A percentile compares a stretch with the other conserved stretches of the same genome.
Evolutionary conservation across 331 rosid genomes (phyloP).

Genomic region (Spiraea crenata): DNA sequence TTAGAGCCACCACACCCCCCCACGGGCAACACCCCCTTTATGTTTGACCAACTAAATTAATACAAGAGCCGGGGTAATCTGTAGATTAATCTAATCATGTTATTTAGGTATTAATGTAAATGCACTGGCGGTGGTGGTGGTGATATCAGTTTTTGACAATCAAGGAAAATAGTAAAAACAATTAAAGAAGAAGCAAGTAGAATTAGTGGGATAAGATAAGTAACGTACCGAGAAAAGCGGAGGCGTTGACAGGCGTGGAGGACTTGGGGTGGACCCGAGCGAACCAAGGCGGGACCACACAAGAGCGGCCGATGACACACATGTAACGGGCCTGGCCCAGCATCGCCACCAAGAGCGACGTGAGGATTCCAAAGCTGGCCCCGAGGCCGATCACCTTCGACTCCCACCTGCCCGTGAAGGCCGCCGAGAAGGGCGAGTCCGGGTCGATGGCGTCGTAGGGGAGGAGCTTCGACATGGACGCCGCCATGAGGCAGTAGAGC

Average conservation of each 20-base stretch:
- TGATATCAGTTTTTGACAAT: no score
- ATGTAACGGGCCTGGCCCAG: slow-evolving; percentile 97
- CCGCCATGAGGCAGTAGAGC: slow-evolving; percentile 83
- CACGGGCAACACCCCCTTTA: no score
- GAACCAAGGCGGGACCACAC: slow-evolving; percentile 89
- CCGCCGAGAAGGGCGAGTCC: slow-evolving; percentile 82
- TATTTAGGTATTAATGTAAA: no score
- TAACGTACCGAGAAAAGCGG: slow-evolving; percentile 81
- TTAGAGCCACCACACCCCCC: no score
- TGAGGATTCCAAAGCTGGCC: slow-evolving; percentile 85
- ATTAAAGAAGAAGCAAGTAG: no score
- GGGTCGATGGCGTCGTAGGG: slow-evolving; percentile 78
- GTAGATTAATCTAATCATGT: no score
- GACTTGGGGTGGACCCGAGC: slow-evolving; percentile 90
- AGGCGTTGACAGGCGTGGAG: slow-evolving; percentile 90
- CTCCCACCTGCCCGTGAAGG: slow-evolving; percentile 70
- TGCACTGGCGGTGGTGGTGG: no score
- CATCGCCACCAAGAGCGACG: slow-evolving; percentile 95
- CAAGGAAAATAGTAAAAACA: no score
- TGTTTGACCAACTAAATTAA: no score
- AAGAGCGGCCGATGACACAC: slow-evolving; percentile 95
- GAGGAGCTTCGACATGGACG: slow-evolving; percentile 82
- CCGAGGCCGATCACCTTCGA: slow-evolving; percentile 78
- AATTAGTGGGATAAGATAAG: not conserved
- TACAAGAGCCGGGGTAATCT: no score